Conservation (phyloP, 345 rosid genomes). For the Eucalyptus virginea region DNA sequence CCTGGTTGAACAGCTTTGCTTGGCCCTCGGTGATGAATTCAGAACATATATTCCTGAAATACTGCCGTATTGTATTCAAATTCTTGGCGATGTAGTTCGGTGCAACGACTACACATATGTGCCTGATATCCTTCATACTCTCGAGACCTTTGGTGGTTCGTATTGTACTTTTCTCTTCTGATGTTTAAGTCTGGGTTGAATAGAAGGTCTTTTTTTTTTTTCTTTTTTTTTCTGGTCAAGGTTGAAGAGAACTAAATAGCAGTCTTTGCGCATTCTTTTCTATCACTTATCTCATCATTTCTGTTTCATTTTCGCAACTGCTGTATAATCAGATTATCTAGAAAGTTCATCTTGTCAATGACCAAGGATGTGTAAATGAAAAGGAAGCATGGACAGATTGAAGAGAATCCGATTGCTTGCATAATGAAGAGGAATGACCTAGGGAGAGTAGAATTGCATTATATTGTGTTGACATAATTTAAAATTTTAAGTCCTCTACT, state of each 20-base stretch:
- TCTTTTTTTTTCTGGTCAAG: too few species aligned
- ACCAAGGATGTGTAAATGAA: background rate
- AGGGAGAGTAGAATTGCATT: background rate
- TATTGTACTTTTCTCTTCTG: background rate
- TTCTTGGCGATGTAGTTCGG: conserved; percentile 83
- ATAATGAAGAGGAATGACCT: background rate
- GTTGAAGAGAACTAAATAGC: background rate
- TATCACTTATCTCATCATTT: background rate
- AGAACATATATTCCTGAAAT: conserved; percentile 83
- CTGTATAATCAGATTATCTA: background rate
- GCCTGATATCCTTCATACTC: conserved; percentile 85
- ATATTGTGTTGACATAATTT: background rate
- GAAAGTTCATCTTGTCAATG: background rate
- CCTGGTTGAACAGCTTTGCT: conserved; percentile 95
- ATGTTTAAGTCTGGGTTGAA: background rate
- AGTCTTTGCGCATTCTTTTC: background rate
- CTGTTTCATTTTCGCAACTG: background rate
- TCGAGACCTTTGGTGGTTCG: conserved; percentile 97
- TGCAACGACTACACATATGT: conserved; percentile 74
- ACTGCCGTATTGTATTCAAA: conserved; percentile 90
- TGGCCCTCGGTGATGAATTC: conserved; percentile 96
- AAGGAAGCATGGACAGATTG: background rate
- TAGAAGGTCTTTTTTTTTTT: background rate
- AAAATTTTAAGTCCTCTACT: background rate
- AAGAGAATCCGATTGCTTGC: background rate